These are phyloP conservation scores for Metarhizium sp. DNA, from an alignment of 2,329 filamentous ascomycete species.

Conservation along the genomic window DNA sequence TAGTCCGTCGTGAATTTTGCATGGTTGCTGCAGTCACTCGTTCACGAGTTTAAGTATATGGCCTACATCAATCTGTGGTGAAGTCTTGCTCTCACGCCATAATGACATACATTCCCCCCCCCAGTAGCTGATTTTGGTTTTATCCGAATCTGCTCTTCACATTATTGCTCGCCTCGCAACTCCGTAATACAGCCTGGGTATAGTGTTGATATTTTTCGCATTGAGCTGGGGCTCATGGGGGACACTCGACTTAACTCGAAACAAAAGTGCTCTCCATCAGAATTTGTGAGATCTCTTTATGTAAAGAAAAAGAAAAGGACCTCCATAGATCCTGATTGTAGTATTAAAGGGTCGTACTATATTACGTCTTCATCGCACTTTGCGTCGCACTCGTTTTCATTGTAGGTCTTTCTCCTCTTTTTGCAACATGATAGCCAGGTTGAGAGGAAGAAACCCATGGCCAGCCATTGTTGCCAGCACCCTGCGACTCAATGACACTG, in stretches of 20 bases:
- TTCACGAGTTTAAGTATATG: no score
- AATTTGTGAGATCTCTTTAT: neutral
- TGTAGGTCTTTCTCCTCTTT: neutral
- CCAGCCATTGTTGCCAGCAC: neutral
- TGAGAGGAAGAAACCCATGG: neutral
- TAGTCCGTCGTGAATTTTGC: no score
- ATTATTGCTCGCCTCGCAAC: no score
- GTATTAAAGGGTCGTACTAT: neutral
- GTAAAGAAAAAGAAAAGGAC: neutral
- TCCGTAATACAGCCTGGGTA: no score
- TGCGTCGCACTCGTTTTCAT: neutral
- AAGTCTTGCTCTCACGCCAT: no score
- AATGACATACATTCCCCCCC: no score
- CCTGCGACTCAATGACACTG: neutral
- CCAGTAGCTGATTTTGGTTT: no score
- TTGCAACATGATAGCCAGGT: neutral
- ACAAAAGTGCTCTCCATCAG: neutral
- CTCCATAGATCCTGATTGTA: neutral
- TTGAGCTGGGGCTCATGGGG: neutral
- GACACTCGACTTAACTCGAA: neutral
- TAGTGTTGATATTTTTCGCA: no score
- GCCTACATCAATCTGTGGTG: no score
- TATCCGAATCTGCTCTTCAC: no score
- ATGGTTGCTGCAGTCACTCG: no score
- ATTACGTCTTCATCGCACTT: neutral